Base-by-base conservation (phyloP, 768 basidiomycete species). In the Rhodosporidiobolus odoratus region DNA sequence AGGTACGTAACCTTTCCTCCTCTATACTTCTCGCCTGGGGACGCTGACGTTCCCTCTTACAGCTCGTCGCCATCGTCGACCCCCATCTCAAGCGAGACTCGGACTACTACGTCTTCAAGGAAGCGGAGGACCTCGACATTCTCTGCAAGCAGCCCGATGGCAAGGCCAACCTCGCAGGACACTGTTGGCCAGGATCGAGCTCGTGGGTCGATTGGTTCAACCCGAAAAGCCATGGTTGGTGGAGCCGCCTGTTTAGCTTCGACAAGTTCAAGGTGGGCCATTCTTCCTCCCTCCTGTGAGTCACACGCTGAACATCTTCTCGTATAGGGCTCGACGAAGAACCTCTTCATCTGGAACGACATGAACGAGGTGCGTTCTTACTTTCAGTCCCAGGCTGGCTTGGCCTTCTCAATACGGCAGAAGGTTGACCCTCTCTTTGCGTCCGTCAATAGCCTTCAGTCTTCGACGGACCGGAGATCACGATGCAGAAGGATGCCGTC, bases 121-220 rank as follows among this genome's bases (percentile, higher is more conserved):
- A 89, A 75, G 92, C 95, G 0, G 86, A 87, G 30, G 91, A 95
- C 6, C 83, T 86, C n/a, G 87, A 83, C 45, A 79, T 96, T 16
- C 85, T 98, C 48, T 86, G 92, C 73, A 97, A 93, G 80, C 85
- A 87, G 40, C 84, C 86, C 48, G 87, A 87, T 57, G 91, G 90
- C 23, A 82, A 88, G 66, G 78, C 67, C 37, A 91, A 95, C 79
- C 94, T 90, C 75, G 93, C 97, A 76, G 96, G 96, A 27, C 97
- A 92, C 93, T 99, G 96, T 80, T 99, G 96, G 96, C 86, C 91
- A 32, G 96, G 96, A 45, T 92, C 89, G 79, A 90, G 88, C 72
- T 89, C 92, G 10, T 99, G 95, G 95, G 88, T 93, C 47, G 96
- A 99, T 78, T 96, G 91, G 81, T 96, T 98, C 86, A 89, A 98